phyloP scores from a whole-genome alignment of 2,329 filamentous ascomycete genomes.

The Aspergillus sojae region DNA sequence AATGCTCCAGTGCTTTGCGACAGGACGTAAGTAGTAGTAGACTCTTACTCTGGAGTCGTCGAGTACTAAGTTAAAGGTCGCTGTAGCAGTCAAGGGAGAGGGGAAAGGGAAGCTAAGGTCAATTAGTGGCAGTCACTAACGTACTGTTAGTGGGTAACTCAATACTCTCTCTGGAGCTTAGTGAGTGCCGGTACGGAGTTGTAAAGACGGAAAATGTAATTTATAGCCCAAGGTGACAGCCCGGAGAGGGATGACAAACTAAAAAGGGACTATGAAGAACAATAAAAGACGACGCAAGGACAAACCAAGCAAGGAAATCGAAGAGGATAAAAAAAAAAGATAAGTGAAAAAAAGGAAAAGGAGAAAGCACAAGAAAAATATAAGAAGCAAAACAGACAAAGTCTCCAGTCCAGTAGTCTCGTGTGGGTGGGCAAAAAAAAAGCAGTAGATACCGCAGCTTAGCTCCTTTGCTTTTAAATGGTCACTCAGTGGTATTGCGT shows the following conservation, averaged over 20 bases:
- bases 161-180: slow-evolving; percentile 6
- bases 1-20: slow-evolving; percentile 9
- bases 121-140: slow-evolving; percentile 3
- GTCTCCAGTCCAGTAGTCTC: background rate
- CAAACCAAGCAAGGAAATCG: slow-evolving; percentile 3
- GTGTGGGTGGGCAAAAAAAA: background rate
- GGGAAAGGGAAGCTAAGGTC: slow-evolving; percentile 4
- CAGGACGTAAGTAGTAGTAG: background rate
- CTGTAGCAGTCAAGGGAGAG: background rate
- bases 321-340: slow-evolving; percentile 1
- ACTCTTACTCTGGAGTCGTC: slow-evolving; percentile 2
- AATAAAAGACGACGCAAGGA: background rate
- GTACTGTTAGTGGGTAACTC: slow-evolving; percentile 1
- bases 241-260: background rate
- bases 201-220: background rate
- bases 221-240: background rate
- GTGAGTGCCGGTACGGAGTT: background rate
- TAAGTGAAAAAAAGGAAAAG: slow-evolving; percentile 10
- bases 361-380: slow-evolving; percentile 8
- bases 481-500: slow-evolving; percentile 2
- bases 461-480: background rate
- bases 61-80: slow-evolving; percentile 1
- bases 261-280: slow-evolving; percentile 13
- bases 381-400: slow-evolving; percentile 1
- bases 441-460: background rate